Percentiles rank a stretch among this genome's conserved stretches.
Conservation (phyloP, 2,329 filamentous ascomycete genomes). For the Colletotrichum graminicola region DNA sequence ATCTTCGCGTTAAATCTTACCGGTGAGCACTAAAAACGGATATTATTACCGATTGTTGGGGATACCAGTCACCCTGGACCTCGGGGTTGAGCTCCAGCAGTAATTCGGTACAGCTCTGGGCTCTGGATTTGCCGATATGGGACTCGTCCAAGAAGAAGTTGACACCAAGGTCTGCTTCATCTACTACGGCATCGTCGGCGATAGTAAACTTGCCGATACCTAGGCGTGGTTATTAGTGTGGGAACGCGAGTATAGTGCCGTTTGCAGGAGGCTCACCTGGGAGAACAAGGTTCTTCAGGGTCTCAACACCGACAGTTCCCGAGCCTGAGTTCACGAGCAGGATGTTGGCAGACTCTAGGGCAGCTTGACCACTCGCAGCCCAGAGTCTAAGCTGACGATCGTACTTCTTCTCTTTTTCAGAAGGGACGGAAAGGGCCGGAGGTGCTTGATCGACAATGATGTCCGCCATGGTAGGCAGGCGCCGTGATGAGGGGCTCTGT, state of each 20-base stretch:
- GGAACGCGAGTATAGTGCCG: neutral
- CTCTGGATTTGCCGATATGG: conserved; percentile 81
- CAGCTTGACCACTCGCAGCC: conserved; percentile 92
- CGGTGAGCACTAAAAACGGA: conserved; percentile 42
- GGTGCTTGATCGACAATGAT: conserved; percentile 59
- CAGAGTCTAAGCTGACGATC: conserved; percentile 95
- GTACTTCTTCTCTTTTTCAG: conserved; percentile 81
- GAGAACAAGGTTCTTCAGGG: conserved; percentile 96
- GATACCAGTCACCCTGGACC: conserved; percentile 80
- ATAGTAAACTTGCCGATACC: conserved; percentile 94
- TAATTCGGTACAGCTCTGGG: conserved; percentile 80
- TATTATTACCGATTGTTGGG: conserved; percentile 59
- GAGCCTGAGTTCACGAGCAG: conserved; percentile 87
- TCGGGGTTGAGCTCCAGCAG: conserved; percentile 93
- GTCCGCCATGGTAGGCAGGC: conserved; percentile 56
- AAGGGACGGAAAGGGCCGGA: conserved; percentile 64
- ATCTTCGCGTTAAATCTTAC: conserved; percentile 11
- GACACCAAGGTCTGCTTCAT: conserved; percentile 86
- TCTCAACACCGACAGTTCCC: conserved; percentile 90
- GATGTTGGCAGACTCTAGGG: conserved; percentile 91
- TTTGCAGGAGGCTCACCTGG: conserved; percentile 67
- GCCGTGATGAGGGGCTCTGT: conserved; percentile 2
- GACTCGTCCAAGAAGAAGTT: conserved; percentile 95
- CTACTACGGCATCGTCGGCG: conserved; percentile 82
- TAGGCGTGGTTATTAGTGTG: conserved; percentile 50